These are phyloP conservation scores for Rhynchospora pubera DNA, from an alignment of 176 grass and related monocot species.

Conservation along the genomic window DNA sequence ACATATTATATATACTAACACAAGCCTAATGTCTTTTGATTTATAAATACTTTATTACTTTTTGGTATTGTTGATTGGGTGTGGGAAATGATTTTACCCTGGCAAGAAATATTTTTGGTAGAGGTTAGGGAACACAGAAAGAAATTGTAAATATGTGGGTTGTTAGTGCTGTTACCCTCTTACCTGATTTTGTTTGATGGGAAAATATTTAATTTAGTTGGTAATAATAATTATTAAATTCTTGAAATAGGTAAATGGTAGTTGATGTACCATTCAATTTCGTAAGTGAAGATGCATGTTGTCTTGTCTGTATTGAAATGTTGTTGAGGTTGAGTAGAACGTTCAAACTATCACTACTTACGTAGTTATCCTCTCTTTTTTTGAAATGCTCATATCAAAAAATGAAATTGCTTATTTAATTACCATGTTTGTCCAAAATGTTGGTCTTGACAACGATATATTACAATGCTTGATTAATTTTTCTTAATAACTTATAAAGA, in stretches of 20 bases:
- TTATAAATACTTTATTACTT: slow-evolving; percentile 3
- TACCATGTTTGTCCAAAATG: too few relatives aligned
- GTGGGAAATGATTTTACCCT: neutral
- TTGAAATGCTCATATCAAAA: too few relatives aligned
- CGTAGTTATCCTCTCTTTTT: too few relatives aligned
- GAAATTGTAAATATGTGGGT: neutral
- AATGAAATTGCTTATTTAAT: too few relatives aligned
- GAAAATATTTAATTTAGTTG: slow-evolving; percentile 18
- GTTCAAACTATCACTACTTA: neutral
- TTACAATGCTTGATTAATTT: too few relatives aligned
- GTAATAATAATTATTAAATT: neutral
- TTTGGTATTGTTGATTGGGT: slow-evolving; percentile 7
- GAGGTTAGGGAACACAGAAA: neutral
- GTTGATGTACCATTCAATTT: slow-evolving; percentile 28
- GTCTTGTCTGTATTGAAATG: neutral
- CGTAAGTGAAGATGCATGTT: neutral
- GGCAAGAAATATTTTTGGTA: slow-evolving; percentile 1
- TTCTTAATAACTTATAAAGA: too few relatives aligned
- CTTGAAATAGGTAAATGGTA: slow-evolving; percentile 10
- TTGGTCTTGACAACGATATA: too few relatives aligned
- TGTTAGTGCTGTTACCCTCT: neutral
- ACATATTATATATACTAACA: neutral
- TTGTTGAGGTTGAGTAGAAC: neutral
- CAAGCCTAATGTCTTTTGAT: neutral
- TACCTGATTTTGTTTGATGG: neutral